A percentile compares a stretch with the other conserved stretches of the same genome.
Conservation (phyloP, 2,329 filamentous ascomycete genomes). For the Xylaria sp. region DNA sequence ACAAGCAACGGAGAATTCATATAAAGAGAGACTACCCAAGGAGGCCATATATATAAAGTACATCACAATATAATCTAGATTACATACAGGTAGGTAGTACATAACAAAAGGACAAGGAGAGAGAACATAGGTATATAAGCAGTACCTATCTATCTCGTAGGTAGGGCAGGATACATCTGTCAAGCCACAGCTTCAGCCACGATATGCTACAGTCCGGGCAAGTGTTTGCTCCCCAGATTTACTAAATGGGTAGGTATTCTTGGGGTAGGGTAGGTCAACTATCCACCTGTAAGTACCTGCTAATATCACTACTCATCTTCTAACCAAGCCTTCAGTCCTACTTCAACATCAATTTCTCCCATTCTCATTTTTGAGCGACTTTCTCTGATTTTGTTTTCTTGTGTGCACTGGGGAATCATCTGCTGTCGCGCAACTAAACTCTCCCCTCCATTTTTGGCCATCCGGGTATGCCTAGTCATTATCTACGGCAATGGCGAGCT, state of each 20-base stretch:
- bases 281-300: not conserved
- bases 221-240: constrained; percentile 8
- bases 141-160: not conserved
- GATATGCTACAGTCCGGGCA: not conserved
- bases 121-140: not conserved
- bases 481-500: constrained; percentile 48
- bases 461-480: constrained; percentile 5
- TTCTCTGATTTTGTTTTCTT: not conserved
- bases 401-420: not conserved
- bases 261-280: not conserved
- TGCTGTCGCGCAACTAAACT: not conserved
- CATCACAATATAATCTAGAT: too few relatives aligned
- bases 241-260: not conserved
- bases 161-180: not conserved
- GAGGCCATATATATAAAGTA: too few relatives aligned
- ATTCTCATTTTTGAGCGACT: not conserved
- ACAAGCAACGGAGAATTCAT: too few relatives aligned
- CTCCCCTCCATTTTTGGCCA: not conserved
- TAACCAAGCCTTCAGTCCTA: constrained; percentile 6
- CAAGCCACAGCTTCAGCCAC: constrained; percentile 25
- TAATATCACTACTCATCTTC: not conserved
- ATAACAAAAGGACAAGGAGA: too few relatives aligned
- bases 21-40: too few relatives aligned
- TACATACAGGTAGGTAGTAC: too few relatives aligned
- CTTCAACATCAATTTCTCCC: not conserved